Percentiles rank a stretch among this genome's conserved stretches.
These are phyloP conservation scores for Curvularia sp. DNA, from an alignment of 2,329 filamentous ascomycete genomes.

Conservation along the genomic window DNA sequence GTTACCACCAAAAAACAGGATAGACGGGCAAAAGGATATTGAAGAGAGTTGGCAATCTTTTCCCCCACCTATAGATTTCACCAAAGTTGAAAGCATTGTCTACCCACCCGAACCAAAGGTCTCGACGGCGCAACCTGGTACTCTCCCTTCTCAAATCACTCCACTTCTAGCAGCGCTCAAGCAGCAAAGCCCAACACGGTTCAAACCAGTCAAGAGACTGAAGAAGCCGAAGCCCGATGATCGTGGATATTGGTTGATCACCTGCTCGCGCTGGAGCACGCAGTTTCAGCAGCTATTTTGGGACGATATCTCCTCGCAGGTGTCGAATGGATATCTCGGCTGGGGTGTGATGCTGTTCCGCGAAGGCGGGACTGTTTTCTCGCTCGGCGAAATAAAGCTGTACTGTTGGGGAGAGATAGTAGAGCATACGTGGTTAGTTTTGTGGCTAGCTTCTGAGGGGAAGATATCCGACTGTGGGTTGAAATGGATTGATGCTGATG, in stretches of 20 bases:
- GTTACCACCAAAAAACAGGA: not conserved
- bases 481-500: constrained; percentile 71
- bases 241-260: constrained; percentile 78
- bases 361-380: constrained; percentile 23
- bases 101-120: constrained; percentile 36
- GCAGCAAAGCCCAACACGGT: constrained; percentile 38
- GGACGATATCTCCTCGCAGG: constrained; percentile 66
- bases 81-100: constrained; percentile 30
- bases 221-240: constrained; percentile 66
- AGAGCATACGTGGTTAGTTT: constrained; percentile 74
- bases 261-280: constrained; percentile 62
- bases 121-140: constrained; percentile 24
- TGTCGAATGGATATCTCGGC: constrained; percentile 66
- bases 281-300: constrained; percentile 63
- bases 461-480: constrained; percentile 64
- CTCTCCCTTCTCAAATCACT: constrained; percentile 42
- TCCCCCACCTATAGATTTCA: constrained; percentile 28
- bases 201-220: constrained; percentile 48
- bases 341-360: constrained; percentile 70
- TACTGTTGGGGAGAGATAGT: constrained; percentile 81
- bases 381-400: constrained; percentile 61
- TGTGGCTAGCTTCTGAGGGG: constrained; percentile 75
- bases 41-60: not conserved
- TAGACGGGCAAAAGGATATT: not conserved
- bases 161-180: constrained; percentile 36